Conservation (phyloP, 2,329 filamentous ascomycete species). For the Graphium sp. region DNA sequence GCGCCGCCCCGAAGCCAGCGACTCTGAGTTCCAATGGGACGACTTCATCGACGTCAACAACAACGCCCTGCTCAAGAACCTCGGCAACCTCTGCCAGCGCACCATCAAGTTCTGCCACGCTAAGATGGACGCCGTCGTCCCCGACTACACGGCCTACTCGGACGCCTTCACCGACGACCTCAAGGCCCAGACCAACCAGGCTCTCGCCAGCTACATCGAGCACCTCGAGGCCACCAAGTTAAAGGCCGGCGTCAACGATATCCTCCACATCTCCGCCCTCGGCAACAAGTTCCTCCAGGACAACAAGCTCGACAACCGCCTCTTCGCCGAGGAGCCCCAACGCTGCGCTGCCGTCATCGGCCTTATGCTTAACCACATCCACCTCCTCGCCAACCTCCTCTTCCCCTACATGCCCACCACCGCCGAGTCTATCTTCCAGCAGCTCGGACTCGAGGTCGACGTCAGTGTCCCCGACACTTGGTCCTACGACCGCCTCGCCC, state of each 20-base stretch:
- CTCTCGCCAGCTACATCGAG: slow-evolving; percentile 48
- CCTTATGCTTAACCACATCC: slow-evolving; percentile 67
- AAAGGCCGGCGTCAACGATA: slow-evolving; percentile 44
- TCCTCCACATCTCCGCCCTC: slow-evolving; percentile 48
- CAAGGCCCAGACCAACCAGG: slow-evolving; percentile 45
- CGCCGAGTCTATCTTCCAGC: slow-evolving; percentile 55
- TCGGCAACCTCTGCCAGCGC: slow-evolving; percentile 60
- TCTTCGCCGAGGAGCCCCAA: slow-evolving; percentile 34
- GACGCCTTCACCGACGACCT: slow-evolving; percentile 36
- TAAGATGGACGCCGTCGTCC: slow-evolving; percentile 48
- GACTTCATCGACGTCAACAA: slow-evolving; percentile 76
- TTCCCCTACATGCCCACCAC: slow-evolving; percentile 79
- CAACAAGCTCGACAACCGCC: slow-evolving; percentile 34
- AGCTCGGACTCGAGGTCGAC: slow-evolving; percentile 34
- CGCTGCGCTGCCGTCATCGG: slow-evolving; percentile 47
- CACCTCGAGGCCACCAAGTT: slow-evolving; percentile 58
- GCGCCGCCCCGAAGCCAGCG: slow-evolving; percentile 67
- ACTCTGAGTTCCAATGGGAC: slow-evolving; percentile 82
- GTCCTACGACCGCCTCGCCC: slow-evolving; percentile 40
- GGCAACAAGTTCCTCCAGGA: slow-evolving; percentile 34
- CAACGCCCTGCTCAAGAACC: slow-evolving; percentile 65
- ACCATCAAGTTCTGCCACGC: slow-evolving; percentile 62
- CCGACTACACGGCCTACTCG: slow-evolving; percentile 39
- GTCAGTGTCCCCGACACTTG: slow-evolving; percentile 50
- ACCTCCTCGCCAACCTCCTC: slow-evolving; percentile 64